Percentiles rank a stretch among this genome's conserved stretches.
Conservation (phyloP, 2,329 filamentous ascomycete genomes). For the Conoideocrella luteorostrata region DNA sequence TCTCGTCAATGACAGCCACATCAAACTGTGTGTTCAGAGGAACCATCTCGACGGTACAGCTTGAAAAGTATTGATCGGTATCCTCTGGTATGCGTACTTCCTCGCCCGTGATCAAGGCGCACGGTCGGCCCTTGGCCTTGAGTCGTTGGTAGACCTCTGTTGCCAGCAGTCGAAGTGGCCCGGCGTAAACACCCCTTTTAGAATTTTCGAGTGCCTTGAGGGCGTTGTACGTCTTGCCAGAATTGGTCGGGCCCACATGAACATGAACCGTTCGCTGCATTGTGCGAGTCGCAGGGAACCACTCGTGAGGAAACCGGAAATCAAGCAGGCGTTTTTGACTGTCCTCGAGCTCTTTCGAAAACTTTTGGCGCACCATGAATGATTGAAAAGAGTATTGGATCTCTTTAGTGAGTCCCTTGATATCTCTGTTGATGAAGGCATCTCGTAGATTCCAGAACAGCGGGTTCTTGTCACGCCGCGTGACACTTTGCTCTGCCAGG, state of each 20-base stretch:
- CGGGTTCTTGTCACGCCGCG: slow-evolving; percentile 39
- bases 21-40: slow-evolving; percentile 56
- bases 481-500: slow-evolving; percentile 33
- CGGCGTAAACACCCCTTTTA: slow-evolving; percentile 77
- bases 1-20: slow-evolving; percentile 95
- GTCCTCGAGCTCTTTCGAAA: slow-evolving; percentile 48
- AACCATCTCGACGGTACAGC: slow-evolving; percentile 91
- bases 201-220: slow-evolving; percentile 75
- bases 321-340: slow-evolving; percentile 67
- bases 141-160: slow-evolving; percentile 94
- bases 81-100: slow-evolving; percentile 67
- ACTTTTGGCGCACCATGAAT: slow-evolving; percentile 51
- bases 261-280: slow-evolving; percentile 81
- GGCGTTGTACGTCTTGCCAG: slow-evolving; percentile 94
- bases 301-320: slow-evolving; percentile 82
- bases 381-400: slow-evolving; percentile 64
- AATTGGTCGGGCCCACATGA: slow-evolving; percentile 95
- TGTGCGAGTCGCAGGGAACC: slow-evolving; percentile 78
- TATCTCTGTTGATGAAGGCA: slow-evolving; percentile 50
- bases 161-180: slow-evolving; percentile 79
- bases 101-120: slow-evolving; percentile 83
- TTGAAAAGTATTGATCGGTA: slow-evolving; percentile 55
- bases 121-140: slow-evolving; percentile 66
- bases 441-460: slow-evolving; percentile 53
- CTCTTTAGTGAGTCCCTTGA: slow-evolving; percentile 45